These are phyloP conservation scores for Leccinum ponderosum DNA, from an alignment of 1,284 basidiomycete species.

Conservation along the genomic window DNA sequence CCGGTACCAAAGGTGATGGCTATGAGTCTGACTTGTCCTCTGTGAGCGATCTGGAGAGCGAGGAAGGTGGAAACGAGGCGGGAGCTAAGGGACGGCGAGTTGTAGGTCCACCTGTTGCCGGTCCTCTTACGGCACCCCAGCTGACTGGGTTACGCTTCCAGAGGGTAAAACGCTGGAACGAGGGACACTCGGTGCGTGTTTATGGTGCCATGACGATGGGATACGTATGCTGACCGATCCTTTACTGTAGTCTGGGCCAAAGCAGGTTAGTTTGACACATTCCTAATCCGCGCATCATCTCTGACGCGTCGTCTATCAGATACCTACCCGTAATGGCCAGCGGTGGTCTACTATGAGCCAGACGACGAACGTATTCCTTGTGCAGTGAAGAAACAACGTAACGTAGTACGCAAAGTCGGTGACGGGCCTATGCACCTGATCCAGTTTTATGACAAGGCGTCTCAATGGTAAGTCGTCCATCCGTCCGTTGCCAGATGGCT, in stretches of 20 bases:
- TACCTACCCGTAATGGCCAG: constrained; percentile 44
- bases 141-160: constrained; percentile 21
- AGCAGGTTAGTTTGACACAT: constrained; percentile 37
- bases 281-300: not conserved
- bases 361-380: constrained; percentile 53
- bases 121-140: constrained; percentile 1
- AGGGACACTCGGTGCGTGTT: constrained; percentile 52
- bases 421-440: constrained; percentile 52
- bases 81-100: constrained; percentile 3
- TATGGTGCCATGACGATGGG: not conserved
- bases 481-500: not conserved
- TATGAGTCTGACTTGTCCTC: constrained; percentile 30
- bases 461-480: constrained; percentile 51
- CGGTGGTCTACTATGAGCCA: constrained; percentile 50
- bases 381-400: constrained; percentile 44
- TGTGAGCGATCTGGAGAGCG: constrained; percentile 32
- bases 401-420: constrained; percentile 28
- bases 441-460: constrained; percentile 65
- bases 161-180: constrained; percentile 40
- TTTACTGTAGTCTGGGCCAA: constrained; percentile 61
- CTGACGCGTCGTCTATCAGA: constrained; percentile 9
- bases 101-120: constrained; percentile 3
- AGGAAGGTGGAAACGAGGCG: constrained; percentile 14
- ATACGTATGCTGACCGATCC: constrained; percentile 2
- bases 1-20: constrained; percentile 12